Base-by-base conservation (phyloP, 2,329 filamentous ascomycete genomes). In the Boeremia lycopersici region DNA sequence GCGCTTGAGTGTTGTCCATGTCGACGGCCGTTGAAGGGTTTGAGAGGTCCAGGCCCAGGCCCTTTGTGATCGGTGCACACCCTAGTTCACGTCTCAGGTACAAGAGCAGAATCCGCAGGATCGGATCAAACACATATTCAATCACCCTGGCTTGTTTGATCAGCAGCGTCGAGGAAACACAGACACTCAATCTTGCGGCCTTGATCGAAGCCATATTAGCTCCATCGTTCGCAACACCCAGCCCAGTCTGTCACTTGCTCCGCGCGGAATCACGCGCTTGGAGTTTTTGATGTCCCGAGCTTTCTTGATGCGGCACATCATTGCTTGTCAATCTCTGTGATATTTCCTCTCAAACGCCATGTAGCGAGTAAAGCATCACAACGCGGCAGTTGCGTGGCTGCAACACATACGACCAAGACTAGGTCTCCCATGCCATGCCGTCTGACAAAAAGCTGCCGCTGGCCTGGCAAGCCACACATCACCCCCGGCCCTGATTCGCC, bases 91-190 rank as follows among this genome's bases (percentile, higher is more conserved):
- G 49, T 52, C 34, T 52, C 49, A 52, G 36, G 12, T 52, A 42
- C 30, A 52, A 29, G 41, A 41, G 35, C 35, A 29, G 42, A 42
- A 36, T 19, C 35, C 42, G 42, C 23, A 45, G 29, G 35, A 42
- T 40, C 4, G 42, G 36, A 19, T 52, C 42, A 52, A 52, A 52
- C 49, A 35, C 41, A 47, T 40, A 19, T 29, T 12, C 29, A 23
- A 28, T 26, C 10, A 26, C 35, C 49, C 49, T 12, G 25, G 30
- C 15, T 15, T 17, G 49, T 41, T 33, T 39, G 39, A 51, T 43
- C 36, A 29, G n/a, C 39, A 44, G 13, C 34, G 7, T 44, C 31
- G 31, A 43, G 40, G 13, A 44, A 36, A 44, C 40, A 44, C 17
- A 31, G 40, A 36, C 15, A 35, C 6, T 19, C 26, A 23, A 23